A percentile compares a stretch with the other conserved stretches of the same genome.
phyloP scores from a whole-genome alignment of 495 filamentous ascomycete genomes.

The Penicillium tannophilum region DNA sequence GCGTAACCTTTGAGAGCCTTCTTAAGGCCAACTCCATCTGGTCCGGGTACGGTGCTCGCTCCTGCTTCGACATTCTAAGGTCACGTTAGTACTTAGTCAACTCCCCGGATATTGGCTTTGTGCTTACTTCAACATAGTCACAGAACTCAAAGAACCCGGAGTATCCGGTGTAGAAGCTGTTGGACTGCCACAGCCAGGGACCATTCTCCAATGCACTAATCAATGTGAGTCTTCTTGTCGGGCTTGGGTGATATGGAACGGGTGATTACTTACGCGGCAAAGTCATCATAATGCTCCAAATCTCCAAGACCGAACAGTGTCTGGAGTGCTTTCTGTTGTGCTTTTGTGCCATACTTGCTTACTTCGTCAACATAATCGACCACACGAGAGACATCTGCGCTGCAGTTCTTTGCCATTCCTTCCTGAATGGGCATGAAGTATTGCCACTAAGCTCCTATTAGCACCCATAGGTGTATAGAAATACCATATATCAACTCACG shows the following conservation, averaged over 20 bases:
- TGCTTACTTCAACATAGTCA: conserved; percentile 48
- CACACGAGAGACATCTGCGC: conserved; percentile 54
- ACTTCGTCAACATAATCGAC: conserved; percentile 59
- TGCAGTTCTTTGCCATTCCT: conserved; percentile 67
- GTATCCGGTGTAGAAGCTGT: conserved; percentile 48
- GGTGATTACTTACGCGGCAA: conserved; percentile 43
- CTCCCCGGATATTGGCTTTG: background rate
- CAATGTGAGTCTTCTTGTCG: conserved; percentile 14
- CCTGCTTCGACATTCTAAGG: conserved; percentile 33
- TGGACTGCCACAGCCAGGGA: conserved; percentile 61
- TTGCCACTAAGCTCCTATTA: conserved; percentile 45
- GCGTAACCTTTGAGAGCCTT: conserved; percentile 58
- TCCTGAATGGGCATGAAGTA: conserved; percentile 66
- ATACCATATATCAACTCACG: conserved; percentile 15
- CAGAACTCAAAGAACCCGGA: conserved; percentile 58
- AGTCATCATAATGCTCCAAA: conserved; percentile 60
- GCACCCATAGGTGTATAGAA: background rate
- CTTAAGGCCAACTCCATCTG: conserved; percentile 54
- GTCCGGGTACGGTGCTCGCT: conserved; percentile 33
- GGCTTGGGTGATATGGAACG: background rate
- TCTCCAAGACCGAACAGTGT: conserved; percentile 57
- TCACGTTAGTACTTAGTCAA: conserved; percentile 1
- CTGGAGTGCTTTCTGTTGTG: conserved; percentile 55
- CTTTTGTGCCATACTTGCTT: conserved; percentile 40
- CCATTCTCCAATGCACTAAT: conserved; percentile 53